Conservation (phyloP, 371 early-diverging fungal genomes). For the Massospora cicadina region DNA sequence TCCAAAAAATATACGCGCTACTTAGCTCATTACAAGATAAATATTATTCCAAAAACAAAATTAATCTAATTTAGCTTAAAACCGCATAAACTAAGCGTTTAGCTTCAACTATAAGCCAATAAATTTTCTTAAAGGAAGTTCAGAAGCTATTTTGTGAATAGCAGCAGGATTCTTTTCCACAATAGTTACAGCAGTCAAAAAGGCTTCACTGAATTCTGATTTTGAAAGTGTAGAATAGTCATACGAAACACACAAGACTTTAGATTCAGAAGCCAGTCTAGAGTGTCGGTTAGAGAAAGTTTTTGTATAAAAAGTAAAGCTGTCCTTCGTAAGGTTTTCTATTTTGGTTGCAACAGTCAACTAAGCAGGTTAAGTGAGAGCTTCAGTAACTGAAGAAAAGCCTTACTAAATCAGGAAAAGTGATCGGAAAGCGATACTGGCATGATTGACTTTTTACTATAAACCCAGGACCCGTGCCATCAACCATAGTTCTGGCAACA, state of each 20-base stretch:
- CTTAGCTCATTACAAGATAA: too few relatives aligned
- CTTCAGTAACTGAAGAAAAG: neutral
- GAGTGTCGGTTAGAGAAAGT: neutral
- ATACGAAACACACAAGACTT: constrained; percentile 7
- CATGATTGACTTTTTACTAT: constrained; percentile 9
- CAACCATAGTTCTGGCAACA: neutral
- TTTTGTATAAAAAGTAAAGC: constrained; percentile 10
- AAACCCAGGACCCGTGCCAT: constrained; percentile 8
- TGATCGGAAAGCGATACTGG: constrained; percentile 4
- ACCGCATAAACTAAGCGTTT: too few relatives aligned
- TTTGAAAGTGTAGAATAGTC: constrained; percentile 3
- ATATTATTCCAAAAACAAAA: too few relatives aligned
- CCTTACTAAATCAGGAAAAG: constrained; percentile 10
- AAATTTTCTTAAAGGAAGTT: neutral
- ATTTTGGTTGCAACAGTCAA: constrained; percentile 11
- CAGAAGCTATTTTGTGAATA: neutral
- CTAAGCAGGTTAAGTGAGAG: neutral
- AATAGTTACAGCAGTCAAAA: neutral
- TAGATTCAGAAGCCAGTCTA: constrained; percentile 9
- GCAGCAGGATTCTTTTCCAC: constrained; percentile 5
- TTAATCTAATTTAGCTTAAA: too few relatives aligned
- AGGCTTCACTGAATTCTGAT: constrained; percentile 1
- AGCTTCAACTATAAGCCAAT: too few relatives aligned
- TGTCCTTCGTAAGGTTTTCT: constrained; percentile 4
- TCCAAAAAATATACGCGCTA: too few relatives aligned